Evolutionary conservation across 2,329 filamentous ascomycete genomes (phyloP).

Genomic region (Xylariomycetidae sp.): DNA sequence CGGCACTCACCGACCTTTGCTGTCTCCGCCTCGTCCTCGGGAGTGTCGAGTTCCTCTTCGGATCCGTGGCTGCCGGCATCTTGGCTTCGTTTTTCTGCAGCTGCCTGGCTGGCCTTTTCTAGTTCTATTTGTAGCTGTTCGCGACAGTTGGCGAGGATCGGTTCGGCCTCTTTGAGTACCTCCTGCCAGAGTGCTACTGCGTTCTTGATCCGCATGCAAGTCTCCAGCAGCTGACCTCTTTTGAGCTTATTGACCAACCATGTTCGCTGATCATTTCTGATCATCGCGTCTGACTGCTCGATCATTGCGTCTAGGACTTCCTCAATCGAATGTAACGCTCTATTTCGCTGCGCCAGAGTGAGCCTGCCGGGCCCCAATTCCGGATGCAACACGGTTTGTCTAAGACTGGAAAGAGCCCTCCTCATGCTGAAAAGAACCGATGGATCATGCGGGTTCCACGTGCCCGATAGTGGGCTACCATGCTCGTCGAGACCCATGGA

Average conservation of each 20-base stretch:
- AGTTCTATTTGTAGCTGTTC: conserved; percentile 51
- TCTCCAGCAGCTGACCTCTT: conserved; percentile 73
- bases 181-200: conserved; percentile 66
- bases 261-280: conserved; percentile 63
- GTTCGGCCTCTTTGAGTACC: conserved; percentile 42
- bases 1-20: conserved; percentile 51
- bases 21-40: conserved; percentile 18
- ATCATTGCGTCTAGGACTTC: conserved; percentile 91
- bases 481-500: conserved; percentile 58
- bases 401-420: conserved; percentile 67
- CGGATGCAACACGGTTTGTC: conserved; percentile 81
- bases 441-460: conserved; percentile 60
- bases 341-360: conserved; percentile 55
- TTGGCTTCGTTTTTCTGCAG: conserved; percentile 9
- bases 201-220: conserved; percentile 59
- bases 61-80: conserved; percentile 14
- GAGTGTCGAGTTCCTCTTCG: conserved; percentile 1
- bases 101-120: conserved; percentile 27
- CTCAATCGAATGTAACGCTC: conserved; percentile 70
- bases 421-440: conserved; percentile 65
- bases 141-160: conserved; percentile 58
- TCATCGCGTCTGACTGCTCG: conserved; percentile 65
- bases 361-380: conserved; percentile 67
- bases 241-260: conserved; percentile 59
- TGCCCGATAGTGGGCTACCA: conserved; percentile 54